Evolutionary conservation across 1,139 yeast genomes (phyloP).

Genomic region (Candida sp.): DNA sequence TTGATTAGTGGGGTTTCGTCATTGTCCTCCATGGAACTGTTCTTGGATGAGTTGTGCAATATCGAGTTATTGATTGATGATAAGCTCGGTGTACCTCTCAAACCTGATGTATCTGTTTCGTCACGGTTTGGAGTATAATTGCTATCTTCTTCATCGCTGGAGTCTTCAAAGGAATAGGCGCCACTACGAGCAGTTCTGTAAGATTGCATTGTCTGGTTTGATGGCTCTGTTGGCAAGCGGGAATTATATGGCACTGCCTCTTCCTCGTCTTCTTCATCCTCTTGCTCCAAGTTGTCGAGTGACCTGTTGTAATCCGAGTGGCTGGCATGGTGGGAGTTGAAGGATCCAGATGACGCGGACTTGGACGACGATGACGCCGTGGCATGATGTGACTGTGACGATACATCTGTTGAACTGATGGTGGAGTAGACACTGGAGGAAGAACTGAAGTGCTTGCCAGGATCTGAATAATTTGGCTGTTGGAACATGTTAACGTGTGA

Average conservation of each 20-base stretch:
- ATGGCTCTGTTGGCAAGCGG: conserved; percentile 19
- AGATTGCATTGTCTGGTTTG: conserved; percentile 29
- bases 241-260: conserved; percentile 1
- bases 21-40: conserved; percentile 19
- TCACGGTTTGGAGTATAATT: not conserved
- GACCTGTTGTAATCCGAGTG: not conserved
- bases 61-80: conserved; percentile 38
- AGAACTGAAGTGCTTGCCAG: conserved; percentile 26
- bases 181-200: conserved; percentile 28
- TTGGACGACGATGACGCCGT: not conserved
- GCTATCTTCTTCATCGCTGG: conserved; percentile 1
- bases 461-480: conserved; percentile 7
- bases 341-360: conserved; percentile 4
- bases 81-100: conserved; percentile 26
- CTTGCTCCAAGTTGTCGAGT: not conserved
- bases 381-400: not conserved
- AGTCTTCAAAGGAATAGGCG: conserved; percentile 6
- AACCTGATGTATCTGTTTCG: not conserved
- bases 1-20: conserved; percentile 36
- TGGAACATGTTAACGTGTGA: conserved; percentile 4
- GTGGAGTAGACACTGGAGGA: conserved; percentile 40
- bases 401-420: conserved; percentile 16
- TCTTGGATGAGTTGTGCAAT: conserved; percentile 21
- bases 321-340: not conserved
- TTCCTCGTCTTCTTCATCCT: not conserved